A percentile compares a stretch with the other conserved stretches of the same genome.
Conservation (phyloP, 2,329 filamentous ascomycete species). For the Periconia sp. region DNA sequence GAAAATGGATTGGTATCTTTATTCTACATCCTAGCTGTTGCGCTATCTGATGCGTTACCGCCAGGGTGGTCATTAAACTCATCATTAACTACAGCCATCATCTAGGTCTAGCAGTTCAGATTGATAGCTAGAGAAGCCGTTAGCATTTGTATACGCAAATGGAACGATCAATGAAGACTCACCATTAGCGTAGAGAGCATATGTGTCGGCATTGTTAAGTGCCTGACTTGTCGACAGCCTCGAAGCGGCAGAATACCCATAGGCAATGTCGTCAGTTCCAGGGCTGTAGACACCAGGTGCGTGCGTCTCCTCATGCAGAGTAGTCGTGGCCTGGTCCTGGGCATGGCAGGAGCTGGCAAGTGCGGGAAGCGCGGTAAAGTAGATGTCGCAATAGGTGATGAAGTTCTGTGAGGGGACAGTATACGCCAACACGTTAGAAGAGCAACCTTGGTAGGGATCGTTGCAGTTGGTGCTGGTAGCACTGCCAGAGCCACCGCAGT, state of each 20-base stretch:
- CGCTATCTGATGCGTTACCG: too few species aligned
- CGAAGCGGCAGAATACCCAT: conserved; percentile 60
- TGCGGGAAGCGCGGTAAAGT: conserved; percentile 62
- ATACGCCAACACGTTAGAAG: conserved; percentile 61
- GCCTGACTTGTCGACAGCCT: conserved; percentile 57
- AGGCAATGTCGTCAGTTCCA: conserved; percentile 64
- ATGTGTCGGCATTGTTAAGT: conserved; percentile 70
- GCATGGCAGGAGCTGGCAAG: conserved; percentile 61
- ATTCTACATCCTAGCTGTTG: background rate
- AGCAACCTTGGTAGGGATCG: conserved; percentile 62
- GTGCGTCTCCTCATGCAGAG: conserved; percentile 71
- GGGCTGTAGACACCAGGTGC: conserved; percentile 58
- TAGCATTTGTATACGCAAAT: conserved; percentile 1
- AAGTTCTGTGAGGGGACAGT: conserved; percentile 61
- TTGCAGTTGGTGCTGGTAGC: conserved; percentile 64
- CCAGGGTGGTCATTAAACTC: background rate
- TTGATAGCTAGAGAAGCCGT: conserved; percentile 18
- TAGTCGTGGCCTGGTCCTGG: conserved; percentile 70
- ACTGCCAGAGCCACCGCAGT: conserved; percentile 61
- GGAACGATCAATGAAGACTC: conserved; percentile 15
- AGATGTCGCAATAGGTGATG: conserved; percentile 68
- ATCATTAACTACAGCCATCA: background rate
- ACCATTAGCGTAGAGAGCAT: conserved; percentile 60
- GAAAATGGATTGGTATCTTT: background rate
- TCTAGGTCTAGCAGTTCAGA: conserved; percentile 27